Percentiles rank a stretch among this genome's conserved stretches.
Conservation (phyloP, 306 rosid species). For the Citrullus colocynthis region DNA sequence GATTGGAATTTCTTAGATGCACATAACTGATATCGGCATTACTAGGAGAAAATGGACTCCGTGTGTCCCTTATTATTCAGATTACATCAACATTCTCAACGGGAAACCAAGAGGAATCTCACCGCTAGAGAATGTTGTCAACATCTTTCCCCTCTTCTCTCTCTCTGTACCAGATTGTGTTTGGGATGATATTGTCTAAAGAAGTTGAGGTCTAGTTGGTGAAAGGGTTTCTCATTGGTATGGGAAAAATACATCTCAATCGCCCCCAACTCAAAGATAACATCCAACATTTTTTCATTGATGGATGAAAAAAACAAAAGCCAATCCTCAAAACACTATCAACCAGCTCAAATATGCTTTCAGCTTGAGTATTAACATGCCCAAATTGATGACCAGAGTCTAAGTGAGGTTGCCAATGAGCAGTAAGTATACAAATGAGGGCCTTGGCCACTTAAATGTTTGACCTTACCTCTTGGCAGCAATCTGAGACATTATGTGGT, state of each 20-base stretch:
- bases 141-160: background rate
- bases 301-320: background rate
- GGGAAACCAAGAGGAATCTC: background rate
- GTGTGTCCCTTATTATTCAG: background rate
- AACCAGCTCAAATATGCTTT: background rate
- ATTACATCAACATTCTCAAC: background rate
- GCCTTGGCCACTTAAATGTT: background rate
- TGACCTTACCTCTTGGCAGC: background rate
- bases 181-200: background rate
- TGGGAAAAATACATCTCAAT: background rate
- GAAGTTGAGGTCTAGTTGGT: background rate
- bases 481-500: background rate
- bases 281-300: background rate
- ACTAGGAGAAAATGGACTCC: no score
- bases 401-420: background rate
- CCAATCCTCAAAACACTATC: background rate
- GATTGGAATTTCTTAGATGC: background rate
- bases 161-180: background rate
- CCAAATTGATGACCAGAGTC: background rate
- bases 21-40: background rate
- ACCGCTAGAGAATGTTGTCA: background rate
- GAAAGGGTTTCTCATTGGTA: background rate
- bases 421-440: background rate
- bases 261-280: background rate
- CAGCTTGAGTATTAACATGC: background rate